These are phyloP conservation scores for Vanrija humicola DNA, from an alignment of 1,284 basidiomycete species.

Conservation along the genomic window DNA sequence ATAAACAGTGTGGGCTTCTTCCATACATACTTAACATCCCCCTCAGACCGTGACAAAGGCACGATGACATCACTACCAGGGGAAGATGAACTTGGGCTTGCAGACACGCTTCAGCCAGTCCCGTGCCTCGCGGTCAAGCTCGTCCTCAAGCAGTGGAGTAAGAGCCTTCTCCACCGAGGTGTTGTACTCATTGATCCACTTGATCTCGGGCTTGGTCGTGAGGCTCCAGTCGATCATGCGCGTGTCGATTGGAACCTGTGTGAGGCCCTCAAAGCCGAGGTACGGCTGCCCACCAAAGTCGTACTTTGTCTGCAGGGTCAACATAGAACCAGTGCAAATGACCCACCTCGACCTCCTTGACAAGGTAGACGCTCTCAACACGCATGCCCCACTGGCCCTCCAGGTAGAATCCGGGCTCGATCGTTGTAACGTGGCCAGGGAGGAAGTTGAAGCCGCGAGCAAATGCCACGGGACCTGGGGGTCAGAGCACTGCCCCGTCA, in stretches of 20 bases:
- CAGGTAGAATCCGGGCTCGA: slow-evolving; percentile 61
- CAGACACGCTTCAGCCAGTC: slow-evolving; percentile 45
- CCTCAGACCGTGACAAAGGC: background rate
- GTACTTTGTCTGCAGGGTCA: slow-evolving; percentile 19
- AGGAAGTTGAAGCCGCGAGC: slow-evolving; percentile 56
- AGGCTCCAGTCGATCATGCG: slow-evolving; percentile 80
- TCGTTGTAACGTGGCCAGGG: slow-evolving; percentile 82
- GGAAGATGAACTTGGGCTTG: slow-evolving; percentile 43
- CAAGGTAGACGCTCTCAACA: slow-evolving; percentile 76
- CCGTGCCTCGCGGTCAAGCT: slow-evolving; percentile 36
- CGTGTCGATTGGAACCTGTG: slow-evolving; percentile 89
- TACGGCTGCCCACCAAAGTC: slow-evolving; percentile 69
- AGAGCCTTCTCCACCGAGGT: slow-evolving; percentile 67
- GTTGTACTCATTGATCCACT: slow-evolving; percentile 92
- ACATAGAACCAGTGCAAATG: background rate
- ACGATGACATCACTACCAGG: slow-evolving; percentile 21
- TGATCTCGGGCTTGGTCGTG: slow-evolving; percentile 77
- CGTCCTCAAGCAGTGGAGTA: slow-evolving; percentile 58
- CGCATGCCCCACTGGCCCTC: slow-evolving; percentile 83
- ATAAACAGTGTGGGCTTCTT: too few relatives aligned
- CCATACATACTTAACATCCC: background rate
- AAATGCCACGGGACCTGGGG: slow-evolving; percentile 28
- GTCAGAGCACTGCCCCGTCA: slow-evolving; percentile 47
- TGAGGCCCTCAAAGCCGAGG: slow-evolving; percentile 82
- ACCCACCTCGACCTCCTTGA: slow-evolving; percentile 64